Conservation (phyloP, 306 rosid genomes). For the Cucumis hystrix region DNA sequence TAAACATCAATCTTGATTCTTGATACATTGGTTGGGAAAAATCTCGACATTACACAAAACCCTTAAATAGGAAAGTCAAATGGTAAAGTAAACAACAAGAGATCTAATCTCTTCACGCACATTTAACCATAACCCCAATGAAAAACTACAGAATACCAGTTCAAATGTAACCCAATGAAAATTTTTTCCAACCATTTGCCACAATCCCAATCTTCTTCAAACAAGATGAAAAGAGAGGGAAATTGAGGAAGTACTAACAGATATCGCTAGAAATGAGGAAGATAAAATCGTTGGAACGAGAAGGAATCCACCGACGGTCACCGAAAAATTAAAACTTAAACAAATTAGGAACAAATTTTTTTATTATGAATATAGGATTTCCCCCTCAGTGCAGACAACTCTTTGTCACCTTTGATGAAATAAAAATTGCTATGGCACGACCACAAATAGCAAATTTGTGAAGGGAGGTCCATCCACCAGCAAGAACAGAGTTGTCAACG, state of each 20-base stretch:
- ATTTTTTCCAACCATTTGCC: not conserved
- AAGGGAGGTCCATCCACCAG: too few relatives aligned
- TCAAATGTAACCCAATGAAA: not conserved
- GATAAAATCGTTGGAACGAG: not conserved
- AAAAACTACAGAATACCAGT: not conserved
- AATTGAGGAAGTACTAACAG: not conserved
- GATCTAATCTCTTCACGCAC: too few relatives aligned
- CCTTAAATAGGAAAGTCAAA: too few relatives aligned
- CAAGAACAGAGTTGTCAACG: too few relatives aligned
- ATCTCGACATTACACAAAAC: too few relatives aligned
- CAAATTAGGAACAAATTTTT: not conserved
- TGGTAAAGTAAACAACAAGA: too few relatives aligned
- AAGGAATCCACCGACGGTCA: not conserved
- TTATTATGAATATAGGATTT: not conserved
- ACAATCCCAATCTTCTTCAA: not conserved
- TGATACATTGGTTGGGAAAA: too few relatives aligned
- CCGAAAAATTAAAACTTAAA: not conserved
- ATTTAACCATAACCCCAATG: not conserved
- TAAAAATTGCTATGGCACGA: not conserved
- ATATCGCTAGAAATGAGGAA: conserved; percentile 1
- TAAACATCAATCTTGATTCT: too few relatives aligned
- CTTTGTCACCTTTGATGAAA: not conserved
- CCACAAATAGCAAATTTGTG: too few relatives aligned
- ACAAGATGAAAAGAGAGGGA: not conserved
- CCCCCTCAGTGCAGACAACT: not conserved